phyloP scores from a whole-genome alignment of 2,329 filamentous ascomycete species.

The Hirsutella thompsonii region DNA sequence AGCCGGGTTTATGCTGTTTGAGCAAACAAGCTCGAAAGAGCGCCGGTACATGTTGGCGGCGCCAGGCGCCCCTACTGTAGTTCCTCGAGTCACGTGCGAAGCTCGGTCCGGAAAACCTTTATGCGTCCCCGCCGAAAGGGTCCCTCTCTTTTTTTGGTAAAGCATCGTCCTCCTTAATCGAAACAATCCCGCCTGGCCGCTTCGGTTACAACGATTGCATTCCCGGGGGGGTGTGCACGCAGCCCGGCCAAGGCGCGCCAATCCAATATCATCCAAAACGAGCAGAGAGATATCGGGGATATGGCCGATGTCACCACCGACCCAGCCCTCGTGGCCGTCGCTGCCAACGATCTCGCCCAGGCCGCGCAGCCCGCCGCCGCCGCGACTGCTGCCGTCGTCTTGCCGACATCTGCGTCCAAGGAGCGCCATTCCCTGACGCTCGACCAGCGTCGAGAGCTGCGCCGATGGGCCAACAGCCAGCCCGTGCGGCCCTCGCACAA shows the following conservation, averaged over 20 bases:
- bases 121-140: constrained; percentile 8
- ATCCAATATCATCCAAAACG: constrained; percentile 15
- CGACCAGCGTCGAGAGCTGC: constrained; percentile 47
- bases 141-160: constrained; percentile 16
- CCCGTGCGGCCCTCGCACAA: constrained; percentile 44
- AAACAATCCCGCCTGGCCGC: constrained; percentile 19
- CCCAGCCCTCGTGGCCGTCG: constrained; percentile 21
- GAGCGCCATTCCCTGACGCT: constrained; percentile 49
- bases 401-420: constrained; percentile 12
- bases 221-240: constrained; percentile 9
- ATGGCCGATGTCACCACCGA: constrained; percentile 26
- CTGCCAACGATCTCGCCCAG: constrained; percentile 15
- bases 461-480: constrained; percentile 46
- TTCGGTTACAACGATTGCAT: constrained; percentile 28
- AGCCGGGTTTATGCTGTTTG: background rate
- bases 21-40: background rate
- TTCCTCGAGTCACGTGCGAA: constrained; percentile 2
- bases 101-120: background rate
- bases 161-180: constrained; percentile 19
- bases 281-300: constrained; percentile 4
- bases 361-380: too few species aligned
- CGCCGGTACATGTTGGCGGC: too few species aligned
- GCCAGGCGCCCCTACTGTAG: too few species aligned
- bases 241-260: constrained; percentile 3
- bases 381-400: background rate